Conservation (phyloP, 164 flowering plant genomes). For the Berberis thunbergii region DNA sequence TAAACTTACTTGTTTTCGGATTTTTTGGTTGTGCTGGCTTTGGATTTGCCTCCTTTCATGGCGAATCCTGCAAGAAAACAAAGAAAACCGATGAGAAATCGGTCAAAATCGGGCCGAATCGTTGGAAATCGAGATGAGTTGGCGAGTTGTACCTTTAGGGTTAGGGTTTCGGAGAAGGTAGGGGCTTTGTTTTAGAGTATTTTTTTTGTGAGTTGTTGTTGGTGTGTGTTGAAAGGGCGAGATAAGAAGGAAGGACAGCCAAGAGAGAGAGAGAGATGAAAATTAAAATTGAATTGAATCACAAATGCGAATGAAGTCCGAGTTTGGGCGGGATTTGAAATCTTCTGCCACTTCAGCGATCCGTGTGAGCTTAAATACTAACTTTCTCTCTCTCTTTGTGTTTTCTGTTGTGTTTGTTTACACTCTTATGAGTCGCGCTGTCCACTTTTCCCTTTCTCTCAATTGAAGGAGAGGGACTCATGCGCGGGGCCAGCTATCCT, state of each 20-base stretch:
- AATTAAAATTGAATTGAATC: slow-evolving; percentile 18
- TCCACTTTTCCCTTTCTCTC: too few relatives aligned
- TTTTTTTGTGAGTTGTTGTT: neutral
- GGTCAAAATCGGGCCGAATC: neutral
- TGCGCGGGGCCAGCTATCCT: neutral
- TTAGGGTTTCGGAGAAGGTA: slow-evolving; percentile 19
- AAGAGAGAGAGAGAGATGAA: neutral
- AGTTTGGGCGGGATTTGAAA: slow-evolving; percentile 47
- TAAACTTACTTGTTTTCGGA: slow-evolving; percentile 34
- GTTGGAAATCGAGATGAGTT: neutral
- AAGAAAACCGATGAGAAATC: too few relatives aligned
- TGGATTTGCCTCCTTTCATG: slow-evolving; percentile 29
- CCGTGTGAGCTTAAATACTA: slow-evolving; percentile 13
- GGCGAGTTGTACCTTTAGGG: slow-evolving; percentile 11
- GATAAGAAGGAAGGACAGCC: neutral
- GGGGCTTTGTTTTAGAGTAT: neutral
- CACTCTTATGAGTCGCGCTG: too few relatives aligned
- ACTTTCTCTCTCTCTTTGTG: neutral
- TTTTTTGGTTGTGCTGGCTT: slow-evolving; percentile 19
- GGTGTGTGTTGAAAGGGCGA: neutral
- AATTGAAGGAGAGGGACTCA: too few relatives aligned
- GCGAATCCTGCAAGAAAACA: slow-evolving; percentile 21
- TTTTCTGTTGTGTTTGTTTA: too few relatives aligned
- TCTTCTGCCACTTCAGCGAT: slow-evolving; percentile 33
- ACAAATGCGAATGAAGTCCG: slow-evolving; percentile 18